phyloP scores from a whole-genome alignment of 495 filamentous ascomycete genomes.

The Aspergillus egyptiacus region DNA sequence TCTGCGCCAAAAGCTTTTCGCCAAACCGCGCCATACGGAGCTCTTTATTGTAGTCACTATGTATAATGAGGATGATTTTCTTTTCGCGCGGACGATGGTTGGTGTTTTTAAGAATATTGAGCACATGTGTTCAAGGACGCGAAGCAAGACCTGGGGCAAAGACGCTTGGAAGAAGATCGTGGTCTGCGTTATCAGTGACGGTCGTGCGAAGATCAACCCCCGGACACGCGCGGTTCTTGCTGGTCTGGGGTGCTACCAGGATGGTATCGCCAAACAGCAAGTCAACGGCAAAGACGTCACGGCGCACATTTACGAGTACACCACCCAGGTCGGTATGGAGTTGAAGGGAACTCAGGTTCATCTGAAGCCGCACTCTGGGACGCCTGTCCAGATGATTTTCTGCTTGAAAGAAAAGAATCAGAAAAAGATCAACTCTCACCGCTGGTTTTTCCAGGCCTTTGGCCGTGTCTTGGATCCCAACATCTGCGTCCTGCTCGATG shows the following conservation, averaged over 20 bases:
- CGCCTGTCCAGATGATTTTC: conserved; percentile 95
- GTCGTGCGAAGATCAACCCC: conserved; percentile 96
- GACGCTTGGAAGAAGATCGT: conserved; percentile 99
- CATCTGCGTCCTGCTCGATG: conserved; percentile 93
- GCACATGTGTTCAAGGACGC: conserved; percentile 86
- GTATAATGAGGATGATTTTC: conserved; percentile 98
- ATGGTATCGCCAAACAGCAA: conserved; percentile 97
- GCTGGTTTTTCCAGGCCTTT: conserved; percentile 99
- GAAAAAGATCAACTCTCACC: conserved; percentile 99
- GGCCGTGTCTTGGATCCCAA: conserved; percentile 89
- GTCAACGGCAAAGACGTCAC: conserved; percentile 97
- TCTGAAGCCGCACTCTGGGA: conserved; percentile 64
- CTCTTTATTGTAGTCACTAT: conserved; percentile 98
- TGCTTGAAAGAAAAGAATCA: conserved; percentile 99
- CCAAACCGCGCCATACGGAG: conserved; percentile 88
- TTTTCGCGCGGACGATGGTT: conserved; percentile 93
- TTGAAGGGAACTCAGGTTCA: conserved; percentile 84
- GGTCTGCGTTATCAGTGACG: conserved; percentile 96
- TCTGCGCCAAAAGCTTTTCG: conserved; percentile 87
- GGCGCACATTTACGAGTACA: conserved; percentile 99
- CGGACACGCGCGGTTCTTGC: conserved; percentile 85
- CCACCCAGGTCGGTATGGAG: conserved; percentile 81
- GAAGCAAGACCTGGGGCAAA: conserved; percentile 95
- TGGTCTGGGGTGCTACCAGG: conserved; percentile 93
- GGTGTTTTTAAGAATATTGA: conserved; percentile 98